These are phyloP conservation scores for Populus hybrid DNA, from an alignment of 441 rosid genomes.

Conservation along the genomic window DNA sequence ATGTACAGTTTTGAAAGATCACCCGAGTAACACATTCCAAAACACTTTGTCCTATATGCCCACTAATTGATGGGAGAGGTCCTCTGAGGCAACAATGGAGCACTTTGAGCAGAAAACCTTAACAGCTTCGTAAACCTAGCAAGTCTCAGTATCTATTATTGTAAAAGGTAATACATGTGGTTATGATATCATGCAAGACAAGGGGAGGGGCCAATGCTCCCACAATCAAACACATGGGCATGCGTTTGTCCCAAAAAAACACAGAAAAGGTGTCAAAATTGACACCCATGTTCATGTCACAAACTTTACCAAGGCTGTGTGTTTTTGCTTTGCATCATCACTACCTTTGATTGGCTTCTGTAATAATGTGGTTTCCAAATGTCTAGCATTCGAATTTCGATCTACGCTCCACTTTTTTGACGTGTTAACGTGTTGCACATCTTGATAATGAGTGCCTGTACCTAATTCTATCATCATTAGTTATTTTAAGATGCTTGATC, in stretches of 20 bases:
- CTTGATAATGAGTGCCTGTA: background rate
- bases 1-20: background rate
- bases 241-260: slow-evolving; percentile 4
- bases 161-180: background rate
- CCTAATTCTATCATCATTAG: background rate
- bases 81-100: no score
- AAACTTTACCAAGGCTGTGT: background rate
- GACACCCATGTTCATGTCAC: background rate
- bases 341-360: background rate
- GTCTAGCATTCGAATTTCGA: background rate
- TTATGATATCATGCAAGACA: background rate
- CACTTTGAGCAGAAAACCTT: background rate
- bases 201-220: slow-evolving; percentile 4
- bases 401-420: background rate
- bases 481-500: background rate
- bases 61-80: background rate
- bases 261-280: background rate
- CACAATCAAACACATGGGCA: background rate
- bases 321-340: background rate
- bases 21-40: background rate
- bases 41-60: background rate
- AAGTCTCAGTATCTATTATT: background rate
- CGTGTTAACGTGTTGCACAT: background rate
- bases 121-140: background rate
- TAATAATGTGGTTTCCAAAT: background rate